Evolutionary conservation across 1,284 basidiomycete species (phyloP).

Genomic region (Cystobasidium slooffiae): DNA sequence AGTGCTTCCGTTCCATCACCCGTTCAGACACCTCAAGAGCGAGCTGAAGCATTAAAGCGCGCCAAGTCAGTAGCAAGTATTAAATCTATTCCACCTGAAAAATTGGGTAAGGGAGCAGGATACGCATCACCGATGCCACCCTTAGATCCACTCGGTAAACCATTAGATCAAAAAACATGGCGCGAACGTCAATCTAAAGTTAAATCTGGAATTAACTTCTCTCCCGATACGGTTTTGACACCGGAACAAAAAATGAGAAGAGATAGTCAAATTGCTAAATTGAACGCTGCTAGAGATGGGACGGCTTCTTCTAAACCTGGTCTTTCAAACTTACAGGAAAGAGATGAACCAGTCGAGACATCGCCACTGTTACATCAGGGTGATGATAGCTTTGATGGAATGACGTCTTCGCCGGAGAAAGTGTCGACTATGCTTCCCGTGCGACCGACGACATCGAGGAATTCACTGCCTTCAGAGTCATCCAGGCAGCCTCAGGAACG

Average conservation of each 20-base stretch:
- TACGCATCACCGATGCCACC: constrained; percentile 42
- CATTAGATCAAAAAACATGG: constrained; percentile 39
- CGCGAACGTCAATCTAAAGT: constrained; percentile 25
- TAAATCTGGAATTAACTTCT: constrained; percentile 1
- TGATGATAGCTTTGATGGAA: constrained; percentile 22
- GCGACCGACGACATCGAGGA: background rate
- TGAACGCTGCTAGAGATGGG: constrained; percentile 23
- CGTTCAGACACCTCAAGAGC: constrained; percentile 11
- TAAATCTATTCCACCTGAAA: constrained; percentile 36
- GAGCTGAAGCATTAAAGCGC: constrained; percentile 10
- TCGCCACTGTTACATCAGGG: constrained; percentile 11
- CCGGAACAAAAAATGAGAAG: constrained; percentile 36
- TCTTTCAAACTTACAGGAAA: constrained; percentile 26
- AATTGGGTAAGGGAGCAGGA: constrained; percentile 40
- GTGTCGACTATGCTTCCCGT: background rate
- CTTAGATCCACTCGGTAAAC: constrained; percentile 38
- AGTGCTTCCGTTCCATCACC: background rate
- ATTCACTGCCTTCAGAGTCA: background rate
- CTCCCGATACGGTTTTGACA: constrained; percentile 28
- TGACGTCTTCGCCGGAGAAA: constrained; percentile 2
- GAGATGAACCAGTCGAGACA: constrained; percentile 17
- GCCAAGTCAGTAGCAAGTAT: constrained; percentile 17
- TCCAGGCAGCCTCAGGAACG: too few species aligned
- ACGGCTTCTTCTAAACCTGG: constrained; percentile 33
- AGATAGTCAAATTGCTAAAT: constrained; percentile 34